Evolutionary conservation across 352 stramenopile species (phyloP).

Genomic region (Phytopythium kandeliae): DNA sequence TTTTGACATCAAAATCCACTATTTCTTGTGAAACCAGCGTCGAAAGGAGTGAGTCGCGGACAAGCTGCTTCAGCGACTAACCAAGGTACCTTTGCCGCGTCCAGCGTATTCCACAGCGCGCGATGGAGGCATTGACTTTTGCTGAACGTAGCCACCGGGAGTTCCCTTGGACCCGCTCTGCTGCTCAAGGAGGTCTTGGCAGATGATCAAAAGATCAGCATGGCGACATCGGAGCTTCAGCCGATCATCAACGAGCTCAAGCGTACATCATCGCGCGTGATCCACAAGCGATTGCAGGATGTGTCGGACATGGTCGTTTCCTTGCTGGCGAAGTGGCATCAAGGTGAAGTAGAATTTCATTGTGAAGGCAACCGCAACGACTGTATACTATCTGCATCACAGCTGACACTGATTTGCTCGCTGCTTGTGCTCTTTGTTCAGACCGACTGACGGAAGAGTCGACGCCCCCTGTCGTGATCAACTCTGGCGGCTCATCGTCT

Average conservation of each 20-base stretch:
- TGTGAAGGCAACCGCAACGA: background rate
- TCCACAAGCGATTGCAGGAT: constrained; percentile 72
- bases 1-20: no score
- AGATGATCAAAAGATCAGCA: constrained; percentile 58
- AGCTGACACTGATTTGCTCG: background rate
- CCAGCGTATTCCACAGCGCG: background rate
- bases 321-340: constrained; percentile 63
- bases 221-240: constrained; percentile 51
- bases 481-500: constrained; percentile 12
- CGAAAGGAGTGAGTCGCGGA: background rate
- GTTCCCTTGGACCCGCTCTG: constrained; percentile 1
- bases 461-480: constrained; percentile 12
- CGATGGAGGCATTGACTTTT: background rate
- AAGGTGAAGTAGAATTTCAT: constrained; percentile 36
- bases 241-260: constrained; percentile 55
- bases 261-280: constrained; percentile 49
- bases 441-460: constrained; percentile 31
- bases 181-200: constrained; percentile 36
- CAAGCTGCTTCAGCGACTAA: background rate
- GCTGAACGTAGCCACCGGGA: background rate
- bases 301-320: constrained; percentile 71
- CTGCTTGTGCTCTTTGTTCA: constrained; percentile 2
- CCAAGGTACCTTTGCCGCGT: background rate
- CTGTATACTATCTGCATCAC: background rate
- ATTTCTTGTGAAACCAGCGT: background rate